phyloP scores from a whole-genome alignment of 495 filamentous ascomycete genomes.

The Xylaria grammica region DNA sequence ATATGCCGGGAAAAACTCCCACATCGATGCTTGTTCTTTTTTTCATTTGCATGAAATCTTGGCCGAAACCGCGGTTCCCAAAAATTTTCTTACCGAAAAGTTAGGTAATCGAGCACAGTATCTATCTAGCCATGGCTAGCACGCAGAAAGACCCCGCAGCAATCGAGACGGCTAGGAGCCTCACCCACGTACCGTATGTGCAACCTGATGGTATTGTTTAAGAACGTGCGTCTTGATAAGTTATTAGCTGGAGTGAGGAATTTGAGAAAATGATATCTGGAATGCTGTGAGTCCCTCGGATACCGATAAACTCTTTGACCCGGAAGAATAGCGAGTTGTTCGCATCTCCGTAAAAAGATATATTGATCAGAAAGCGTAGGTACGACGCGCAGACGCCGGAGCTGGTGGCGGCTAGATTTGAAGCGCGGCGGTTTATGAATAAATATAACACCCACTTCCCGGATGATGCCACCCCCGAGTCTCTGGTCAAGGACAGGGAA shows the following conservation, averaged over 20 bases:
- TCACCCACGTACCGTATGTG: constrained; percentile 47
- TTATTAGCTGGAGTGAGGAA: constrained; percentile 57
- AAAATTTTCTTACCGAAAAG: background rate
- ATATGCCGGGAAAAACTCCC: background rate
- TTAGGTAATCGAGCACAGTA: background rate
- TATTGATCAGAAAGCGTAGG: constrained; percentile 12
- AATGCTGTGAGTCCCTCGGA: constrained; percentile 47
- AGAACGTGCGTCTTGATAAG: too few relatives aligned
- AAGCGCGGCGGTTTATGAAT: constrained; percentile 47
- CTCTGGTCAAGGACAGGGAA: constrained; percentile 41
- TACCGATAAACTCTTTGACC: background rate
- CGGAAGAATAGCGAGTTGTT: background rate
- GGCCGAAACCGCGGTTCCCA: background rate
- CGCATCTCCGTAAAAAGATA: background rate
- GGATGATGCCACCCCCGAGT: constrained; percentile 43
- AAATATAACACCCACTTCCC: constrained; percentile 58
- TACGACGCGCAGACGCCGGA: constrained; percentile 51
- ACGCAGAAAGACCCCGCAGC: constrained; percentile 50
- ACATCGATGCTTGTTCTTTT: background rate
- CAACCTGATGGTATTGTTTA: too few relatives aligned
- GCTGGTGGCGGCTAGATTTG: constrained; percentile 31
- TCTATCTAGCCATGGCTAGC: constrained; percentile 39
- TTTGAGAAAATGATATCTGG: constrained; percentile 63
- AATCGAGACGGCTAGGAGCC: constrained; percentile 48
- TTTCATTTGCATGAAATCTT: background rate